phyloP scores from a whole-genome alignment of 495 filamentous ascomycete species.

The Platismatia glauca region DNA sequence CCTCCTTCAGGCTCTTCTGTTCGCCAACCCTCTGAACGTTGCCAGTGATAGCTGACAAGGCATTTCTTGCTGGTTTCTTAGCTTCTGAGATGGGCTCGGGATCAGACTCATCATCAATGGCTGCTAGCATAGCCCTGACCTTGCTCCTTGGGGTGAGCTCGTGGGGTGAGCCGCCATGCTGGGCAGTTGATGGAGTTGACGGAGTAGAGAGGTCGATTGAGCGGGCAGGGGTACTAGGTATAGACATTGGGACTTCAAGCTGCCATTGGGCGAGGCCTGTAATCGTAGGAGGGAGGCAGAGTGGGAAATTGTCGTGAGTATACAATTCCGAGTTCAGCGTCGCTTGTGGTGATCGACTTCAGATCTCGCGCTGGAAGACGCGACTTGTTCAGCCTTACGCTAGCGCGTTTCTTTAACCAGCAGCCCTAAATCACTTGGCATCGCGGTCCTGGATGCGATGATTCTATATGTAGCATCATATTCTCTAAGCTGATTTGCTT shows the following conservation, averaged over 20 bases:
- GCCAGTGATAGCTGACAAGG: constrained; percentile 1
- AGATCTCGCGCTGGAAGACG: constrained; percentile 10
- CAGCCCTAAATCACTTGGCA: constrained; percentile 1
- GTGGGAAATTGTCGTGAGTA: background rate
- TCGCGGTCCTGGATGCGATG: too few relatives aligned
- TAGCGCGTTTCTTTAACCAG: constrained; percentile 1
- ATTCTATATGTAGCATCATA: too few relatives aligned
- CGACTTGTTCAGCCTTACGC: constrained; percentile 8
- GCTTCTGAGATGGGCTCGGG: constrained; percentile 32
- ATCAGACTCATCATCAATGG: constrained; percentile 51
- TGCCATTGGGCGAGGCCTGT: background rate
- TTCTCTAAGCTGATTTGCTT: too few relatives aligned
- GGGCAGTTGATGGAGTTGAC: constrained; percentile 10
- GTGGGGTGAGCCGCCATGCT: constrained; percentile 9
- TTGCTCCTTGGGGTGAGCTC: constrained; percentile 59
- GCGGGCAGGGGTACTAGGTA: constrained; percentile 9
- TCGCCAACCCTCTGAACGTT: constrained; percentile 5
- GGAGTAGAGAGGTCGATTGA: constrained; percentile 14
- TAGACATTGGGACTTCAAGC: constrained; percentile 6
- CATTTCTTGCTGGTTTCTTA: constrained; percentile 11
- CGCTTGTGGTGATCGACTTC: background rate
- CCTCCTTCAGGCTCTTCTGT: constrained; percentile 6
- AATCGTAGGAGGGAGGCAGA: background rate
- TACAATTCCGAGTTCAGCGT: background rate
- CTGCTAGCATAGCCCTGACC: constrained; percentile 58